These are phyloP conservation scores for Pichia ethanolica DNA, from an alignment of 805 yeast species.

Conservation along the genomic window DNA sequence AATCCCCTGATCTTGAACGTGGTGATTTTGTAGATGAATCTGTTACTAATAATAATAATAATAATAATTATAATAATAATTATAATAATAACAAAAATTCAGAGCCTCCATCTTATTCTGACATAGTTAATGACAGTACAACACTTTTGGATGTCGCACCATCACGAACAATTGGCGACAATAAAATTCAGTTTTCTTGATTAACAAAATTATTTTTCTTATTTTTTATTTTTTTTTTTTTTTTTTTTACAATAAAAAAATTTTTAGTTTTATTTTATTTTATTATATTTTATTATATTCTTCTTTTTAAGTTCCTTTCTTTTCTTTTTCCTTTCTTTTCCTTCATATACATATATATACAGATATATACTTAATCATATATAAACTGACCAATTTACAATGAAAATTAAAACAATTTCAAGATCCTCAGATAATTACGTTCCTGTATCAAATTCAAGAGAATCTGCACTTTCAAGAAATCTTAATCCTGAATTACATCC, in stretches of 20 bases:
- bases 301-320: neutral
- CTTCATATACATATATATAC: neutral
- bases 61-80: too few relatives aligned
- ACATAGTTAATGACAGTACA: constrained; percentile 1
- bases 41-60: too few relatives aligned
- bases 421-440: constrained; percentile 89
- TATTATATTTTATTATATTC: neutral
- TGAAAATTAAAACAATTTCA: constrained; percentile 84
- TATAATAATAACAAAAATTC: neutral
- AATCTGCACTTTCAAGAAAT: constrained; percentile 79
- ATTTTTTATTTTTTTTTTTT: neutral
- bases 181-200: constrained; percentile 9
- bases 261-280: neutral
- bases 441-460: constrained; percentile 87
- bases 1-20: too few relatives aligned
- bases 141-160: neutral
- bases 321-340: neutral
- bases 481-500: constrained; percentile 93
- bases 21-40: too few relatives aligned
- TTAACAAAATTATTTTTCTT: constrained; percentile 1
- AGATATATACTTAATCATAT: neutral
- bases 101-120: neutral
- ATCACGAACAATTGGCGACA: constrained; percentile 3
- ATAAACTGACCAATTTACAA: constrained; percentile 12
- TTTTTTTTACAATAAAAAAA: neutral